phyloP scores from a whole-genome alignment of 148 eudicot species.

The Rhododendron henanense region DNA sequence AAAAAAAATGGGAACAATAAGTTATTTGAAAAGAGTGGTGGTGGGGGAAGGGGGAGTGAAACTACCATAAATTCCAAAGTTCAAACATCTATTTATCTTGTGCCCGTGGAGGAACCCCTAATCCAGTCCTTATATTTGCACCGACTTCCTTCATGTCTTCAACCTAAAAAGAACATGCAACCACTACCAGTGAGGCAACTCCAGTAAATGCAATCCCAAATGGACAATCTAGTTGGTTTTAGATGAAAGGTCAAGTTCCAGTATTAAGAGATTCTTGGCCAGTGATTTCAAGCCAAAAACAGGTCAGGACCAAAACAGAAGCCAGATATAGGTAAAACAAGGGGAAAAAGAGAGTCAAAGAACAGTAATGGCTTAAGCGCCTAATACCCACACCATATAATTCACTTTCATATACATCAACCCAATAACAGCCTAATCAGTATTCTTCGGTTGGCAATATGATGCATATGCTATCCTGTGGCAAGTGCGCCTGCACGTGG shows the following conservation, averaged over 20 bases:
- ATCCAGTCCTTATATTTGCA: conserved; percentile 38
- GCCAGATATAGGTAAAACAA: neutral
- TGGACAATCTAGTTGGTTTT: neutral
- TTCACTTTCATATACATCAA: neutral
- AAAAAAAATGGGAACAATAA: neutral
- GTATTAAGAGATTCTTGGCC: neutral
- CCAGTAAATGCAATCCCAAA: neutral
- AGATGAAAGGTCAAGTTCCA: neutral
- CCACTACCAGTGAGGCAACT: neutral
- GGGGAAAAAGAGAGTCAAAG: neutral
- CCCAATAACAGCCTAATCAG: neutral
- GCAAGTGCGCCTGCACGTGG: neutral
- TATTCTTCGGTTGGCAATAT: neutral
- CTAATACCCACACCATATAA: neutral
- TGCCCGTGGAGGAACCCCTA: conserved; percentile 30
- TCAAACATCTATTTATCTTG: conserved; percentile 16
- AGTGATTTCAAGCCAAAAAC: neutral
- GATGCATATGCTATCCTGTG: too few species aligned
- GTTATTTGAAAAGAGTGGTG: neutral
- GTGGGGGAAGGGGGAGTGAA: neutral
- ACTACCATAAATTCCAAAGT: neutral
- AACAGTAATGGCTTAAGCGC: neutral
- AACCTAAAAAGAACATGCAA: conserved; percentile 26
- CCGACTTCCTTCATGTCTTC: conserved; percentile 43
- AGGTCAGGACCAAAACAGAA: neutral